Evolutionary conservation across 805 yeast genomes (phyloP).

Genomic region (Teunomyces atbi): DNA sequence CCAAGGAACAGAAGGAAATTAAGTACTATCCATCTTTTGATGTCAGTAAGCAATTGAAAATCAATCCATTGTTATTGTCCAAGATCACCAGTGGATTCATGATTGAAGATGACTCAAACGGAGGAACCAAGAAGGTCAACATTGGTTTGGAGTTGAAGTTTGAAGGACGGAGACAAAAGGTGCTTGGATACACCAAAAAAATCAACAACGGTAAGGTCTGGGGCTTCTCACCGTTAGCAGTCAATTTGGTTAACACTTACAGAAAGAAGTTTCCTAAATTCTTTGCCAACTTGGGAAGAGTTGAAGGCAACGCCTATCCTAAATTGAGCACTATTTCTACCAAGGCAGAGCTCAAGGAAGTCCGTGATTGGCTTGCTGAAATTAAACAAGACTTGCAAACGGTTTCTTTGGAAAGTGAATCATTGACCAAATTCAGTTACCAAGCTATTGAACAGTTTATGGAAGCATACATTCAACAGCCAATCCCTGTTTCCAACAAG

Average conservation of each 20-base stretch:
- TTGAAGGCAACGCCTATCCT: conserved; percentile 35
- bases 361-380: conserved; percentile 49
- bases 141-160: conserved; percentile 84
- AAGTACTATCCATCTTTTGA: conserved; percentile 65
- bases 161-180: conserved; percentile 77
- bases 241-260: conserved; percentile 63
- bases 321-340: conserved; percentile 31
- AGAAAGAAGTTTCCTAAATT: conserved; percentile 58
- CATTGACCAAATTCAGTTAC: conserved; percentile 65
- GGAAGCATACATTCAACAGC: conserved; percentile 46
- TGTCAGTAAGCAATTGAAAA: conserved; percentile 53
- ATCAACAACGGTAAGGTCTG: conserved; percentile 55
- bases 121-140: conserved; percentile 45
- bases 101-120: conserved; percentile 46
- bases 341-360: conserved; percentile 45
- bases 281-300: conserved; percentile 39
- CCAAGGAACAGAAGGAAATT: conserved; percentile 52
- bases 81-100: conserved; percentile 72
- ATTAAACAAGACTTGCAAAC: conserved; percentile 48
- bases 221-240: conserved; percentile 80
- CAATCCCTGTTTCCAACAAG: conserved; percentile 44
- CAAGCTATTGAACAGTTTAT: conserved; percentile 64
- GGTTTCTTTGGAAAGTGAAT: conserved; percentile 76
- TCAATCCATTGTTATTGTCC: conserved; percentile 68
- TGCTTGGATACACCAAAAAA: conserved; percentile 79